phyloP scores from a whole-genome alignment of 2,329 filamentous ascomycete genomes.

The Cadophora sp. region DNA sequence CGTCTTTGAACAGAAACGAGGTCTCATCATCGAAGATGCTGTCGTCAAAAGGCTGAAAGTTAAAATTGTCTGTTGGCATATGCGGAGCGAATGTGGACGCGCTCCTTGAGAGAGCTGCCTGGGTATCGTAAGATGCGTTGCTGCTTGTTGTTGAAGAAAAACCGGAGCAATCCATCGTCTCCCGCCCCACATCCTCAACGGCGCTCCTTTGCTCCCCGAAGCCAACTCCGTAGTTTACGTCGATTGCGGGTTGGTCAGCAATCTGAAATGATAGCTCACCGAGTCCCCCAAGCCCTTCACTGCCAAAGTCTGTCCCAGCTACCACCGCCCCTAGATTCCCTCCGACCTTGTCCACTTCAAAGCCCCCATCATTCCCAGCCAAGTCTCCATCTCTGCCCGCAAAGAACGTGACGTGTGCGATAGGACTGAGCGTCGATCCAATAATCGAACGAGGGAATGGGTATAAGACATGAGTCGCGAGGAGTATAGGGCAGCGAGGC shows the following conservation, averaged over 20 bases:
- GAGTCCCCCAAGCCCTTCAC: background rate
- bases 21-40: too few species aligned
- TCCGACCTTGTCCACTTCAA: background rate
- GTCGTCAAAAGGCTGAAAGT: background rate
- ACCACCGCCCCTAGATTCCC: background rate
- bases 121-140: background rate
- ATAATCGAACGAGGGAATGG: conserved; percentile 5
- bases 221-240: background rate
- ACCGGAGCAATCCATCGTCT: background rate
- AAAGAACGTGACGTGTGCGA: background rate
- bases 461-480: conserved; percentile 18
- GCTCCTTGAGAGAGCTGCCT: background rate
- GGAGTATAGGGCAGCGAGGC: conserved; percentile 19
- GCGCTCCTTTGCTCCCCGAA: background rate
- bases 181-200: background rate
- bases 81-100: background rate
- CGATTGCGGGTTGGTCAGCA: background rate
- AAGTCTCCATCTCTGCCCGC: background rate
- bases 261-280: background rate
- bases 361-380: background rate
- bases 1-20: background rate
- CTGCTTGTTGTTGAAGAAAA: background rate
- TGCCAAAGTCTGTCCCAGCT: background rate
- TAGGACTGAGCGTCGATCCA: conserved; percentile 1
- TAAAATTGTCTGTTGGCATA: background rate